Conservation (phyloP, 1,284 basidiomycete genomes). For the Pseudozyma pruni region DNA sequence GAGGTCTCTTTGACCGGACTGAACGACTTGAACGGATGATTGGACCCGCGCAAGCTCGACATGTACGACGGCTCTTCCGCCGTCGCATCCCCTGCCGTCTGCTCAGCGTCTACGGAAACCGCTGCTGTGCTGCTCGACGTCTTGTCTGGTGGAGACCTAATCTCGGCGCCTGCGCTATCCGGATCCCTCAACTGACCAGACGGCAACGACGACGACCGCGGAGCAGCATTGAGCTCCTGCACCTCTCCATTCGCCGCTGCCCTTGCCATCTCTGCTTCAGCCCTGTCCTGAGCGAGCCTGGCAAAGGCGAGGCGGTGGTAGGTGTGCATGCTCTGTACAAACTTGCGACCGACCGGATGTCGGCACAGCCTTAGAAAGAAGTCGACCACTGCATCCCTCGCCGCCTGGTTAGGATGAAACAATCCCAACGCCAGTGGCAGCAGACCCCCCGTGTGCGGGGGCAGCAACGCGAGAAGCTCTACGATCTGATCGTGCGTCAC, state of each 20-base stretch:
- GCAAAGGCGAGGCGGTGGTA: constrained; percentile 83
- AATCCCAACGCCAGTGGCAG: constrained; percentile 86
- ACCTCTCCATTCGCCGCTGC: constrained; percentile 7
- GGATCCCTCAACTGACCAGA: constrained; percentile 1
- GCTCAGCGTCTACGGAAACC: constrained; percentile 3
- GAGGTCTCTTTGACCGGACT: constrained; percentile 18
- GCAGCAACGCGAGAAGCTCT: constrained; percentile 82
- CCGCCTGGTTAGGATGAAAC: constrained; percentile 81
- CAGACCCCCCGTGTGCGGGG: constrained; percentile 84
- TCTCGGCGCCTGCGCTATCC: background rate
- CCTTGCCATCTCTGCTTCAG: constrained; percentile 23
- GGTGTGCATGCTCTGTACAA: constrained; percentile 84
- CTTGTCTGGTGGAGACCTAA: constrained; percentile 2
- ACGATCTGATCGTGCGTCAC: constrained; percentile 82
- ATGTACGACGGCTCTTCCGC: constrained; percentile 13
- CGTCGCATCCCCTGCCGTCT: constrained; percentile 1
- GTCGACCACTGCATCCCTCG: constrained; percentile 83
- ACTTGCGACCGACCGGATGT: constrained; percentile 77
- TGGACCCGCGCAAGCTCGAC: constrained; percentile 11
- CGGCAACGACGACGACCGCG: background rate
- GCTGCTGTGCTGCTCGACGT: background rate
- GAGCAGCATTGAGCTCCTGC: constrained; percentile 11
- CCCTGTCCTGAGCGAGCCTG: constrained; percentile 59
- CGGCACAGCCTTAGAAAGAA: constrained; percentile 25
- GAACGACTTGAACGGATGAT: constrained; percentile 18